These are phyloP conservation scores for Penicillium sp. DNA, from an alignment of 2,329 filamentous ascomycete species.

Conservation along the genomic window DNA sequence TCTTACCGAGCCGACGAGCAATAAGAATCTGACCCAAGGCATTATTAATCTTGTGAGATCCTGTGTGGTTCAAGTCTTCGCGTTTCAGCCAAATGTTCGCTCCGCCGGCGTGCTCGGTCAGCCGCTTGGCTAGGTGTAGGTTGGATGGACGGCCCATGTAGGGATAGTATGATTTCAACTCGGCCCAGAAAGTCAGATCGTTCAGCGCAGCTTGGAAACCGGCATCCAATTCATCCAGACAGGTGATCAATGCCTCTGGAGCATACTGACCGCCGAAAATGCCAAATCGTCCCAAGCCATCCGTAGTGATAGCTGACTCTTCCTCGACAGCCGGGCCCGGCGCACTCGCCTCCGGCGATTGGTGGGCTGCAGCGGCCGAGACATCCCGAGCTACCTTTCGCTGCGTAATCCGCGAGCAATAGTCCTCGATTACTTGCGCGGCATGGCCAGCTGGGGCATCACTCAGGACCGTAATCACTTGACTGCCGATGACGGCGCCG, in stretches of 20 bases:
- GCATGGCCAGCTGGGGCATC: conserved; percentile 61
- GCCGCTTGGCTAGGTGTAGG: conserved; percentile 75
- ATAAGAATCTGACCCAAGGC: conserved; percentile 87
- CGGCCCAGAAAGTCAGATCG: conserved; percentile 89
- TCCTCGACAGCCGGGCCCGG: neutral
- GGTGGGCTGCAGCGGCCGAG: conserved; percentile 32
- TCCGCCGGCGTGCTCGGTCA: conserved; percentile 81
- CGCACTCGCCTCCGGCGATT: conserved; percentile 49
- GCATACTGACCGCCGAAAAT: conserved; percentile 95
- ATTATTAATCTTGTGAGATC: conserved; percentile 98
- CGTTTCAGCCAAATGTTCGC: conserved; percentile 96
- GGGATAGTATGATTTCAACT: conserved; percentile 85
- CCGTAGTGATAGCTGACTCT: neutral
- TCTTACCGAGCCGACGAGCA: conserved; percentile 85
- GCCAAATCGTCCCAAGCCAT: conserved; percentile 61
- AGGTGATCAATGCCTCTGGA: conserved; percentile 95
- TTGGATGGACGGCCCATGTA: conserved; percentile 92
- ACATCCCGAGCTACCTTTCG: conserved; percentile 30
- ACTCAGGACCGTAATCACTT: conserved; percentile 76
- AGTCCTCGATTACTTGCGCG: conserved; percentile 71
- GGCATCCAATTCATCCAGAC: conserved; percentile 76
- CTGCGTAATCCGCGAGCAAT: conserved; percentile 63
- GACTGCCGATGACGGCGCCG: conserved; percentile 89
- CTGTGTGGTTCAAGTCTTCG: conserved; percentile 94
- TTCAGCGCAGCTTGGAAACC: conserved; percentile 81